Percentiles rank a stretch among this genome's conserved stretches.
These are phyloP conservation scores for Gossypium schwendimanii DNA, from an alignment of 441 rosid species.

Conservation along the genomic window DNA sequence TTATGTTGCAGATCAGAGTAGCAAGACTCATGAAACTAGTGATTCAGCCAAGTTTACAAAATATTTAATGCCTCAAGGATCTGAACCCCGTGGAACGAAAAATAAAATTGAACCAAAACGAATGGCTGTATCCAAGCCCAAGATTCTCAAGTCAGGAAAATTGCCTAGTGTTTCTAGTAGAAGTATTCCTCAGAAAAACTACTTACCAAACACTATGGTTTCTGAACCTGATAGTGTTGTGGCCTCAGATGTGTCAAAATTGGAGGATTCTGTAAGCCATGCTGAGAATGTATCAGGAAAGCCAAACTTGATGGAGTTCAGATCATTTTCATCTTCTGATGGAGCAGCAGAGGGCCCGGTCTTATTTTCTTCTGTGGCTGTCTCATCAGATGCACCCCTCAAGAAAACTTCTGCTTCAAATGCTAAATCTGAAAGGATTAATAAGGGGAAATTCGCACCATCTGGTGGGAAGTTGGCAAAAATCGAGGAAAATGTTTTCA, in stretches of 20 bases:
- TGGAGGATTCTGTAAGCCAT: constrained; percentile 34
- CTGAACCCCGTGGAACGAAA: constrained; percentile 63
- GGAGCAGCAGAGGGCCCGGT: constrained; percentile 44
- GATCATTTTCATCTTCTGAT: constrained; percentile 39
- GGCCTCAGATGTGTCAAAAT: constrained; percentile 30
- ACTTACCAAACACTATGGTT: constrained; percentile 25
- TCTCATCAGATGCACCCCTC: constrained; percentile 31
- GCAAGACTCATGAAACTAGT: constrained; percentile 38
- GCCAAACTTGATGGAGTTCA: constrained; percentile 29
- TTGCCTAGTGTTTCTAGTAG: constrained; percentile 41
- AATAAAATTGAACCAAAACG: constrained; percentile 43
- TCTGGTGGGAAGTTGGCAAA: constrained; percentile 48
- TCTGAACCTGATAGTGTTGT: constrained; percentile 33
- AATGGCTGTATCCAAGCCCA: constrained; percentile 48
- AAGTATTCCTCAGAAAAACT: constrained; percentile 44
- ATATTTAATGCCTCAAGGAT: constrained; percentile 58
- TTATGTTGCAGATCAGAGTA: constrained; percentile 50
- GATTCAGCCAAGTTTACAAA: constrained; percentile 60
- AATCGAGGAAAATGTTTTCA: constrained; percentile 52
- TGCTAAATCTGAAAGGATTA: constrained; percentile 34
- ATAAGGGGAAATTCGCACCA: constrained; percentile 54
- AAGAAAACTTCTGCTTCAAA: constrained; percentile 38
- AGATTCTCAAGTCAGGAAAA: constrained; percentile 51
- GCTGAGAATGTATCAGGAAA: constrained; percentile 34
- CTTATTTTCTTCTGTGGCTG: constrained; percentile 42